Percentiles rank a stretch among this genome's conserved stretches.
phyloP scores from a whole-genome alignment of 2,329 filamentous ascomycete species.

The Tolypocladium ophioglossoides region DNA sequence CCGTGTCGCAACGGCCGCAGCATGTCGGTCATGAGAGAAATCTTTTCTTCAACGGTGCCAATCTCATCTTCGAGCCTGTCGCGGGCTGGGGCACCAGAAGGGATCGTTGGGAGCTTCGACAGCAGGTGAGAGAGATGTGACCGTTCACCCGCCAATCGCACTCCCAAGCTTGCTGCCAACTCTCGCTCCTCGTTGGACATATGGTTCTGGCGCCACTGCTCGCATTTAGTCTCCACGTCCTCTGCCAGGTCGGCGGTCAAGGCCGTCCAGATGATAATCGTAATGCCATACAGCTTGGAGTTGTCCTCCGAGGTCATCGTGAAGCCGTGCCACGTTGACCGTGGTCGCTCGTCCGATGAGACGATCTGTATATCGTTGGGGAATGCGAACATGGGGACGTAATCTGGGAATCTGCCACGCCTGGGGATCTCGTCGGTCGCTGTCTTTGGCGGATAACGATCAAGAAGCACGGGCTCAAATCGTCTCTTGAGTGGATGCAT shows the following conservation, averaged over 20 bases:
- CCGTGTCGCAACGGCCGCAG: conserved; percentile 85
- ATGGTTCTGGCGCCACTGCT: conserved; percentile 73
- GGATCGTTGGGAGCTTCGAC: conserved; percentile 67
- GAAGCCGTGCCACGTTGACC: conserved; percentile 98
- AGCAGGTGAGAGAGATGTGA: conserved; percentile 84
- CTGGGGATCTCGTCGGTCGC: conserved; percentile 70
- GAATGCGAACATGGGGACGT: conserved; percentile 98
- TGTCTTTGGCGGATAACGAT: conserved; percentile 80
- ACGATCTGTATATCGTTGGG: conserved; percentile 97
- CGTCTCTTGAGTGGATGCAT: conserved; percentile 93
- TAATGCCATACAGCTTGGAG: conserved; percentile 84
- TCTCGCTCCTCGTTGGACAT: conserved; percentile 90
- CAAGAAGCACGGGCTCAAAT: conserved; percentile 92
- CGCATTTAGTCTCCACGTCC: conserved; percentile 71
- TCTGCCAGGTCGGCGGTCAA: conserved; percentile 73
- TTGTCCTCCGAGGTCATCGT: conserved; percentile 94
- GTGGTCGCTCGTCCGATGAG: conserved; percentile 83
- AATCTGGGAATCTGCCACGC: conserved; percentile 85
- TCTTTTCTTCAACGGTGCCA: conserved; percentile 93
- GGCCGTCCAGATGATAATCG: conserved; percentile 86
- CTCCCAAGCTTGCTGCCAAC: conserved; percentile 80
- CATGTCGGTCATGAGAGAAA: conserved; percentile 92
- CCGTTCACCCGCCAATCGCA: conserved; percentile 75
- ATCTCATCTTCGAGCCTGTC: conserved; percentile 90
- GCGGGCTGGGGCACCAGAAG: conserved; percentile 70